These are phyloP conservation scores for Sutorius eximius DNA, from an alignment of 1,284 basidiomycete species.

Conservation along the genomic window DNA sequence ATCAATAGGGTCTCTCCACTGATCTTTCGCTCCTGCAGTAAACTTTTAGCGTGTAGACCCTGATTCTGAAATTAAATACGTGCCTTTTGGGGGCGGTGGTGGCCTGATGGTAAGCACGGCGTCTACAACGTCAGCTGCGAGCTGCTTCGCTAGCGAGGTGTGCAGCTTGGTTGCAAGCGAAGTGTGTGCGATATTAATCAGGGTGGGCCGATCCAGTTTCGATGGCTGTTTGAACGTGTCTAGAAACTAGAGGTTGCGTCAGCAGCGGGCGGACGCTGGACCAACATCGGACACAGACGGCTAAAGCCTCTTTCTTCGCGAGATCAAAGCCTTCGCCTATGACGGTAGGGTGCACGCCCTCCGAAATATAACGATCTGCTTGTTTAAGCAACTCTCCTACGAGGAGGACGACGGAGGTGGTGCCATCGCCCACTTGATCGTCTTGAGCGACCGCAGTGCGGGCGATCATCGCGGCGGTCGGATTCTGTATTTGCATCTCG, in stretches of 20 bases:
- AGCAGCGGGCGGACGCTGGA: conserved; percentile 14
- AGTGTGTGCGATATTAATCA: conserved; percentile 92
- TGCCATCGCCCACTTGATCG: conserved; percentile 98
- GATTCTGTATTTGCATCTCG: conserved; percentile 99
- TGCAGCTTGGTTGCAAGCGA: conserved; percentile 95
- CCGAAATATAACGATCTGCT: conserved; percentile 96
- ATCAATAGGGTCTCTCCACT: conserved; percentile 89
- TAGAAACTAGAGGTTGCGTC: conserved; percentile 67
- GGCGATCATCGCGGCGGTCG: conserved; percentile 99
- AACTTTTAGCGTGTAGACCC: conserved; percentile 26
- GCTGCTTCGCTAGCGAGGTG: conserved; percentile 79
- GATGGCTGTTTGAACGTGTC: conserved; percentile 82
- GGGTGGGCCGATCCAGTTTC: conserved; percentile 83
- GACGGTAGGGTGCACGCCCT: conserved; percentile 97
- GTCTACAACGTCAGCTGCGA: conserved; percentile 93
- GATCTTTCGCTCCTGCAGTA: conserved; percentile 54
- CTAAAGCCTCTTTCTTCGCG: conserved; percentile 92
- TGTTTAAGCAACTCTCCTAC: conserved; percentile 98
- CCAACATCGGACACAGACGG: conserved; percentile 50
- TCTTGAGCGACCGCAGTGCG: conserved; percentile 98
- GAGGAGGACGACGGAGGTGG: conserved; percentile 94
- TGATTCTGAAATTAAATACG: conserved; percentile 25
- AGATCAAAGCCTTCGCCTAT: conserved; percentile 96
- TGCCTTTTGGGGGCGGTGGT: conserved; percentile 61
- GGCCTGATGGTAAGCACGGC: conserved; percentile 90